A percentile compares a stretch with the other conserved stretches of the same genome.
phyloP scores from a whole-genome alignment of 2,329 filamentous ascomycete genomes.

The Beauveria scarabaeidicola region DNA sequence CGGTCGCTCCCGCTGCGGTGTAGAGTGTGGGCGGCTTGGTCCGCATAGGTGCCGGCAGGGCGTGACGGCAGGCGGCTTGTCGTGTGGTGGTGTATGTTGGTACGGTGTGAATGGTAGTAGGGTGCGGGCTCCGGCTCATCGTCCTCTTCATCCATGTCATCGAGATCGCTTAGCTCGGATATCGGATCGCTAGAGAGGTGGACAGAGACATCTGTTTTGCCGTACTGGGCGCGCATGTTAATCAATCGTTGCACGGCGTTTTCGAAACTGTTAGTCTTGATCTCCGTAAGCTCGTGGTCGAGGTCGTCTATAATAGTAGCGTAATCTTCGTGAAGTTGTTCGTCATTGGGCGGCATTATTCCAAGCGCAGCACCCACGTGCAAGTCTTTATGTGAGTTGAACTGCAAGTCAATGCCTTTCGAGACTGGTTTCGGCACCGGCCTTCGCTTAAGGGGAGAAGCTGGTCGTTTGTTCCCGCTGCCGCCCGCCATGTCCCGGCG shows the following conservation, averaged over 20 bases:
- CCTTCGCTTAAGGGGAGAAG: constrained; percentile 18
- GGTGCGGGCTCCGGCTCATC: constrained; percentile 14
- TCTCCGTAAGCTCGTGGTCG: constrained; percentile 30
- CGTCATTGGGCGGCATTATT: constrained; percentile 13
- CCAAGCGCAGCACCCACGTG: constrained; percentile 29
- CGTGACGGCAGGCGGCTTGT: not conserved
- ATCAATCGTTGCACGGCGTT: constrained; percentile 18
- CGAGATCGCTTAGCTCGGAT: constrained; percentile 35
- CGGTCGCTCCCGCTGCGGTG: not conserved
- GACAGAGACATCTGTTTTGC: not conserved
- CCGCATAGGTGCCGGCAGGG: constrained; percentile 1
- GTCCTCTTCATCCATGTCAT: constrained; percentile 43
- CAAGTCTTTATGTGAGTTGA: constrained; percentile 43
- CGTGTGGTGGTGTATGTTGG: not conserved
- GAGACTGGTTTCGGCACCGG: constrained; percentile 16
- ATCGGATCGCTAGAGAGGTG: constrained; percentile 22
- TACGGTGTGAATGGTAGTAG: constrained; percentile 2
- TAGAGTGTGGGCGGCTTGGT: constrained; percentile 4
- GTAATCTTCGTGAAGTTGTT: constrained; percentile 33
- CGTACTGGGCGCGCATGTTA: not conserved
- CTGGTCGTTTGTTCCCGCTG: constrained; percentile 15
- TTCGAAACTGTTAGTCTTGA: constrained; percentile 16
- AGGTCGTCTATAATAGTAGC: constrained; percentile 32
- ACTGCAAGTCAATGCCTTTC: constrained; percentile 45
- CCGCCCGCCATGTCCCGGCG: constrained; percentile 37